phyloP scores from a whole-genome alignment of 2,329 filamentous ascomycete species.

The Calonectria fujianensis region DNA sequence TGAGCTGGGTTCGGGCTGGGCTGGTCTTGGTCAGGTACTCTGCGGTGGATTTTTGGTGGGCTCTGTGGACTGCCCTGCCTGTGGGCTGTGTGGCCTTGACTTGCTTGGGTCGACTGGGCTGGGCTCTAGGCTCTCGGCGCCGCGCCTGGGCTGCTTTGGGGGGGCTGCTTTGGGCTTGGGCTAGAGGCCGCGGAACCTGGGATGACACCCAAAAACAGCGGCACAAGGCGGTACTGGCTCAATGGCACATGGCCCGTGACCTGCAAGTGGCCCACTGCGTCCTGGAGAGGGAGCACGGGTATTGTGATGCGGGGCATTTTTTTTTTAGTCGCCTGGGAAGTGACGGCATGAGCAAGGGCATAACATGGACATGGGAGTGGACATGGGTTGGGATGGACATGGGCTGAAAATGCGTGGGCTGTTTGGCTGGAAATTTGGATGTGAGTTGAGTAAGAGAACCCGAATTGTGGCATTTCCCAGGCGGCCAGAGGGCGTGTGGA shows the following conservation, averaged over 20 bases:
- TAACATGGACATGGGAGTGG: conserved; percentile 31
- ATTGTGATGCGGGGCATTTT: conserved; percentile 52
- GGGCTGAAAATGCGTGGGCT: conserved; percentile 28
- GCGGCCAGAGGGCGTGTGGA: conserved; percentile 21
- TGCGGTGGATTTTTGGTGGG: conserved; percentile 43
- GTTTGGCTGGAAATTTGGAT: conserved; percentile 13
- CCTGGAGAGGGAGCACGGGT: conserved; percentile 47
- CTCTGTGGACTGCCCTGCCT: conserved; percentile 25
- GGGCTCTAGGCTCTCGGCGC: conserved; percentile 46
- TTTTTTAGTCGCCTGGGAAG: conserved; percentile 51
- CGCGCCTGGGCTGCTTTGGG: conserved; percentile 44
- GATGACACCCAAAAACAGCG: conserved; percentile 48
- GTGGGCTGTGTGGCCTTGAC: conserved; percentile 43
- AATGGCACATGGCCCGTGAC: conserved; percentile 49
- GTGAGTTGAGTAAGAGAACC: conserved; percentile 15
- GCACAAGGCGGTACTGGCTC: conserved; percentile 45
- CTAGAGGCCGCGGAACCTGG: conserved; percentile 48
- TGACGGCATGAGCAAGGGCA: conserved; percentile 52
- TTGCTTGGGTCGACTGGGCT: conserved; percentile 38
- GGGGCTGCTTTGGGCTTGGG: conserved; percentile 40
- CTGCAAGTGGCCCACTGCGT: conserved; percentile 41
- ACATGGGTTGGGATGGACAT: conserved; percentile 28
- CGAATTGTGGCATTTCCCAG: conserved; percentile 17
- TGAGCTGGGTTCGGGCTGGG: conserved; percentile 47
- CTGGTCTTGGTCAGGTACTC: conserved; percentile 44